Evolutionary conservation across 768 basidiomycete species (phyloP).

Genomic region (Russula vinacea): DNA sequence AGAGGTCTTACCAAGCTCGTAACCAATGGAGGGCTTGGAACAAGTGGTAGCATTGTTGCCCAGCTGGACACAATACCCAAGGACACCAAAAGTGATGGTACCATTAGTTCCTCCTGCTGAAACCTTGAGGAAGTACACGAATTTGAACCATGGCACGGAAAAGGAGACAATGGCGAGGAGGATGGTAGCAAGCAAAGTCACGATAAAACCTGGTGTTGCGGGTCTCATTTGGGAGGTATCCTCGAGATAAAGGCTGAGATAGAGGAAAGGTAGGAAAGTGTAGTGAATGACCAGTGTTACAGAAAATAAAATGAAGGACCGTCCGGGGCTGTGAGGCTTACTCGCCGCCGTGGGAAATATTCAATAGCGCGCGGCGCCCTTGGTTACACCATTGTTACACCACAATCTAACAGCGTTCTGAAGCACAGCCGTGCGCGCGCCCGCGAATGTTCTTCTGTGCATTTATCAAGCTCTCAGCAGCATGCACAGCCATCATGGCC

Average conservation of each 20-base stretch:
- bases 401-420: no score
- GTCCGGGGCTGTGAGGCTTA: not conserved
- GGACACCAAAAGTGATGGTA: slow-evolving; percentile 76
- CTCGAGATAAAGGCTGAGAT: not conserved
- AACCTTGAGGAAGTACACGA: slow-evolving; percentile 85
- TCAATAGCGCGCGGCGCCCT: not conserved
- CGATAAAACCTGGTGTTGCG: slow-evolving; percentile 85
- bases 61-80: slow-evolving; percentile 80
- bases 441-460: no score
- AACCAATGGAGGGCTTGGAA: slow-evolving; percentile 79
- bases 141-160: slow-evolving; percentile 86
- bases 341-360: slow-evolving; percentile 10
- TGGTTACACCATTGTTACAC: not conserved
- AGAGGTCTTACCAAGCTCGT: slow-evolving; percentile 66
- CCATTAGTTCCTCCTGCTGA: slow-evolving; percentile 48
- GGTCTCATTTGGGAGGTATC: slow-evolving; percentile 56
- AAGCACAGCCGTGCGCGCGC: no score
- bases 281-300: not conserved
- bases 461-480: no score
- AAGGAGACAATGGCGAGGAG: slow-evolving; percentile 86
- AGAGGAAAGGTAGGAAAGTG: not conserved
- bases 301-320: not conserved
- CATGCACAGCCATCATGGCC: no score
- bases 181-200: slow-evolving; percentile 73
- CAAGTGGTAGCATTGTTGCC: slow-evolving; percentile 58